phyloP scores from a whole-genome alignment of 257 asterid species.

The Solanum tarijense region DNA sequence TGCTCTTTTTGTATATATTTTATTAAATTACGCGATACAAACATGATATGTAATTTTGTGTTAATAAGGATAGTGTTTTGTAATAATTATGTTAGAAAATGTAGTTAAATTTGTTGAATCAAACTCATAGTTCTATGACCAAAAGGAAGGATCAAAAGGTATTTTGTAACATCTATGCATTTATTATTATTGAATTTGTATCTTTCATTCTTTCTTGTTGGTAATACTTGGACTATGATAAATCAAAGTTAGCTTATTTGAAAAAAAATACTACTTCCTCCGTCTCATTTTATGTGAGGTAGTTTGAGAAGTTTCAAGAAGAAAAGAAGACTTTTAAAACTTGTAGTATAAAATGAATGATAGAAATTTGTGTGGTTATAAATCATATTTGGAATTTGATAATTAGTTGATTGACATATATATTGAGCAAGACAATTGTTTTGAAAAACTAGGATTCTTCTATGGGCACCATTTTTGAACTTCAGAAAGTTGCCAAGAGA shows the following conservation, averaged over 20 bases:
- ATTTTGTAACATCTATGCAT: background rate
- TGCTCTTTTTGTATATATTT: background rate
- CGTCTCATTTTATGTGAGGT: no score
- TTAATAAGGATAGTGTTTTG: background rate
- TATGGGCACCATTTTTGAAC: conserved; percentile 90
- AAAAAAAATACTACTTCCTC: no score
- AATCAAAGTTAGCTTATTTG: background rate
- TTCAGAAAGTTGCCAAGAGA: conserved; percentile 76
- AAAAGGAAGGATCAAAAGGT: background rate
- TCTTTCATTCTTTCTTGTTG: background rate
- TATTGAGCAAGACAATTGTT: background rate
- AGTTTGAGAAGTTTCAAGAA: no score
- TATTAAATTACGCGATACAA: no score
- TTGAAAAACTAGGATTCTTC: conserved; percentile 30
- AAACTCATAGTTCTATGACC: background rate
- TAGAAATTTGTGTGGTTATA: no score
- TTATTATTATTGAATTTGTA: background rate
- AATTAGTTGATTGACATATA: background rate
- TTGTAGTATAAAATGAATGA: no score
- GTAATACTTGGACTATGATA: background rate
- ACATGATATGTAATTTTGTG: background rate
- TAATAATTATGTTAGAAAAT: background rate
- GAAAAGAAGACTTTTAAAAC: no score
- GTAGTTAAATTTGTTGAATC: background rate
- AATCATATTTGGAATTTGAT: no score